Evolutionary conservation across 2,329 filamentous ascomycete species (phyloP), one percentile per base, ranked within the genome.

Genomic region (Xylariales sp.): DNA sequence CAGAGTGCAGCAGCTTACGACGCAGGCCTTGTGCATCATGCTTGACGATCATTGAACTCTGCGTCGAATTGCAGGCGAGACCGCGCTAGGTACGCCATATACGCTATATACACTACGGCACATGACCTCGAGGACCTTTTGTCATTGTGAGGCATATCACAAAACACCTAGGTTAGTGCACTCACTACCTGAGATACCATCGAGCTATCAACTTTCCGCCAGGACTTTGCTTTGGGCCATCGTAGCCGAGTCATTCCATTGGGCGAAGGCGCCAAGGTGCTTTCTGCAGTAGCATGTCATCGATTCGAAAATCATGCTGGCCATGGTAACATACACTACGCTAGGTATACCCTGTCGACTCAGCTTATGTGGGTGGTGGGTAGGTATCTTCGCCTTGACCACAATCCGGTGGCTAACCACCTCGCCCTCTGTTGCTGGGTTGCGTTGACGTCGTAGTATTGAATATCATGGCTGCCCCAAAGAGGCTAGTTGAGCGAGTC

Each of bases 1-100:
- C 65, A 61, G 65, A 41, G 52, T 48, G 62, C 65, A 58, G 62
- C 57, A 65, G 65, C 55, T 52, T 49, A 48, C 61, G 56, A 56
- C 45, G 36, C 61, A 48, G 28, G n/a, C 41, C 43, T 56, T 48
- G 59, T 55, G 64, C 64, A 53, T 59, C 59, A 63, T 59, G 59
- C 45, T 46, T 55, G 60, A 61, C 55, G 49, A 67, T 67, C 60
- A 53, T 8, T 55, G 46, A 39, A 16, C 28, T 55, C 46, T 62
- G 46, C 64, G 55, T 66, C 43, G 43, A 55, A 30, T 28, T 50
- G 30, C 34, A 58, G 9, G 48, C 48, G 9, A 14, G 8, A 10
- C 59, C 32, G 52, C 34, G 41, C 54, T 60, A 48, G 23, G 23
- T 23, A 23, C 23, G 23, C 23, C 23, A 23, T 23, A 23, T 23